Evolutionary conservation across 169 alveolate species (phyloP).

Genomic region (Eimeria falciformis): DNA sequence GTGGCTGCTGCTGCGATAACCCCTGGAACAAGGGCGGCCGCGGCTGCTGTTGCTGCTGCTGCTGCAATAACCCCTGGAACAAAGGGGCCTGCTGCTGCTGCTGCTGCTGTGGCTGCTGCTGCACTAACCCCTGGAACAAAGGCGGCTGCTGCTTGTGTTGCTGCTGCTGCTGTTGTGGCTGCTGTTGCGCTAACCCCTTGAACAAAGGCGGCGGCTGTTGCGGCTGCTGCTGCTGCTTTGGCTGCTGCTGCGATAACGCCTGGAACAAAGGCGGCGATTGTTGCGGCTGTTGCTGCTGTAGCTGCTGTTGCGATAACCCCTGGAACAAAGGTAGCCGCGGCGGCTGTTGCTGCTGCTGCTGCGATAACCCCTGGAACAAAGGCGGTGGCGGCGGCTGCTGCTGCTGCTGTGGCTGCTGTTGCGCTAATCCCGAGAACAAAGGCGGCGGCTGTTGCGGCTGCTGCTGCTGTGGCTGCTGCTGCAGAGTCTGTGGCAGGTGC

Average conservation of each 20-base stretch:
- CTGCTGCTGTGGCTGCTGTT: background rate
- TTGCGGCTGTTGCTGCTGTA: background rate
- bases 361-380: too few species aligned
- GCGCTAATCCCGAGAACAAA: background rate
- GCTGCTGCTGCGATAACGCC: background rate
- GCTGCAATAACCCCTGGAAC: background rate
- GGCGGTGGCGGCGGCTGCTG: too few species aligned
- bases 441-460: background rate
- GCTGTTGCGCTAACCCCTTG: background rate
- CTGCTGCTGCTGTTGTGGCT: slow-evolving; percentile 2
- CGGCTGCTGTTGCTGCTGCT: background rate
- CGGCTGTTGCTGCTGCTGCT: background rate
- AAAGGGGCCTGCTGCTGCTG: background rate
- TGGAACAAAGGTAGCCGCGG: background rate
- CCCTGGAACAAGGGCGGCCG: too few species aligned
- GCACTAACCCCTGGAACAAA: too few species aligned
- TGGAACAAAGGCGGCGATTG: too few species aligned
- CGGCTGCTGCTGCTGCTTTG: background rate
- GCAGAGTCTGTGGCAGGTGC: background rate
- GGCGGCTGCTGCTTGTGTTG: background rate
- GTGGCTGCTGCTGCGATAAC: too few species aligned
- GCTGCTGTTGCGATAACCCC: background rate
- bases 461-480: slow-evolving; percentile 7
- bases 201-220: background rate
- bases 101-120: too few species aligned